Conservation (phyloP, 2,329 filamentous ascomycete species). For the Chaetomiaceae sp. region DNA sequence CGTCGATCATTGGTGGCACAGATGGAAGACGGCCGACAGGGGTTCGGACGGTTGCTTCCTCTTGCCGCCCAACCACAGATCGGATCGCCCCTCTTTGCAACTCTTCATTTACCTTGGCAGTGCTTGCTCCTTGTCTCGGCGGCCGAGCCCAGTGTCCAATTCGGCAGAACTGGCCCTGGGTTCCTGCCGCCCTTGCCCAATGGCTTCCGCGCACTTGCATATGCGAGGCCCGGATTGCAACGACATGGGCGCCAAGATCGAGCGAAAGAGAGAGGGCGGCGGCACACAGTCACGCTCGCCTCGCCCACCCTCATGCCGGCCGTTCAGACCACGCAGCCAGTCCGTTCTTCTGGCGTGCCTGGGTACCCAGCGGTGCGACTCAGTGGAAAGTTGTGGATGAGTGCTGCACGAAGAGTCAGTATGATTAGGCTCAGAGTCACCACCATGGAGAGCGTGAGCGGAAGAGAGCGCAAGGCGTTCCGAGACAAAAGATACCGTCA, state of each 20-base stretch:
- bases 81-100: constrained; percentile 15
- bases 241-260: constrained; percentile 27
- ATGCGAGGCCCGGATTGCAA: constrained; percentile 23
- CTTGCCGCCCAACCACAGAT: constrained; percentile 28
- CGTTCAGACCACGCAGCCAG: neutral
- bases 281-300: neutral
- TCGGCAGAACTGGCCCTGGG: constrained; percentile 24
- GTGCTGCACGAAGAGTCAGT: neutral
- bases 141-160: constrained; percentile 20
- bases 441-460: no score
- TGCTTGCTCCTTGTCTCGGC: constrained; percentile 8
- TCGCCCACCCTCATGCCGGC: neutral
- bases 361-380: neutral
- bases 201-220: constrained; percentile 23
- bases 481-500: neutral
- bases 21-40: constrained; percentile 20
- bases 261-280: neutral
- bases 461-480: neutral
- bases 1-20: constrained; percentile 25
- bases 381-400: neutral
- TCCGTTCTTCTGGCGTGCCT: no score
- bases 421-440: neutral
- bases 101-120: constrained; percentile 9
- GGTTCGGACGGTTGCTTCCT: constrained; percentile 16
- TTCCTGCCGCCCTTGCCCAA: constrained; percentile 24